Conservation (phyloP, 257 asterid genomes). For the Lycium barbarum region DNA sequence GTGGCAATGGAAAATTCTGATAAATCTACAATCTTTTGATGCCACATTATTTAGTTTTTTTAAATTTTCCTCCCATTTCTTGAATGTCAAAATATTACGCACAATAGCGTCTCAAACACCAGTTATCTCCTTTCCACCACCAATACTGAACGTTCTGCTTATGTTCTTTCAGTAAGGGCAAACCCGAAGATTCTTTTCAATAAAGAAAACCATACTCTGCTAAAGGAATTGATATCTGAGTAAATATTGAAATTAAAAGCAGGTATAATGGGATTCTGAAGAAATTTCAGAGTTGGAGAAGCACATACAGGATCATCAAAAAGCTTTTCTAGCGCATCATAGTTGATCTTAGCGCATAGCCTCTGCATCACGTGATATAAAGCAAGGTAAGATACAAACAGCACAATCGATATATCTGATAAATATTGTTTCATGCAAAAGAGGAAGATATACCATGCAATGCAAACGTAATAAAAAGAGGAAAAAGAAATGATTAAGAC, state of each 20-base stretch:
- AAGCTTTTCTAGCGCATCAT: slow-evolving; percentile 26
- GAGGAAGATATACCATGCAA: slow-evolving; percentile 11
- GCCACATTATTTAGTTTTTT: not conserved
- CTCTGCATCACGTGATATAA: slow-evolving; percentile 25
- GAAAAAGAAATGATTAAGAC: slow-evolving; percentile 3
- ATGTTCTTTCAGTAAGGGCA: not conserved
- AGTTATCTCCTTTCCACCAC: not conserved
- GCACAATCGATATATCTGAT: not conserved
- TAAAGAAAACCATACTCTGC: not conserved
- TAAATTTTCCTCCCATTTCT: not conserved
- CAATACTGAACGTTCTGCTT: not conserved
- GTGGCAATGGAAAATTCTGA: not conserved
- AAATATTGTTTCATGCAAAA: not conserved
- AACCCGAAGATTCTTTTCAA: not conserved
- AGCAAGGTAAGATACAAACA: slow-evolving; percentile 26
- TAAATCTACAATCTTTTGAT: not conserved
- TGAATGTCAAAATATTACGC: slow-evolving; percentile 9
- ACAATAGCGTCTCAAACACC: not conserved
- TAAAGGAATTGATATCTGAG: not conserved
- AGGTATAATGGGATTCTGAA: not conserved
- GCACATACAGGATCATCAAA: slow-evolving; percentile 14
- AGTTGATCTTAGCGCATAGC: slow-evolving; percentile 22
- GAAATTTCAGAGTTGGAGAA: slow-evolving; percentile 19
- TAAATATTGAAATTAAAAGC: not conserved
- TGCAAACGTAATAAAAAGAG: not conserved